Percentiles rank a stretch among this genome's conserved stretches.
Conservation (phyloP, 257 asterid genomes). For the Osmanthus fragrans region DNA sequence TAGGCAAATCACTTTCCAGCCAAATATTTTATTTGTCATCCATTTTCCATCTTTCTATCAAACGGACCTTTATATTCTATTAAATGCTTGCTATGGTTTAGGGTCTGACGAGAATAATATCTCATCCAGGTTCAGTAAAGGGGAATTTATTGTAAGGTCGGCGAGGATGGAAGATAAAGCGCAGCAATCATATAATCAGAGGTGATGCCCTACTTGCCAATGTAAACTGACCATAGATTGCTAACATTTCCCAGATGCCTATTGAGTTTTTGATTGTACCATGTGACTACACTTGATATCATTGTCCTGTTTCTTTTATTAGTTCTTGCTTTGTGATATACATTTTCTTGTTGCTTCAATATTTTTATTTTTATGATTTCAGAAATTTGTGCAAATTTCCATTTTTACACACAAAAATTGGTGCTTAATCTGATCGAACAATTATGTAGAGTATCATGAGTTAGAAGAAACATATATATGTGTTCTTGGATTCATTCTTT, state of each 20-base stretch:
- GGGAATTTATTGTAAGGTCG: conserved; percentile 69
- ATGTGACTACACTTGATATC: neutral
- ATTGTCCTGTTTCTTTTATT: neutral
- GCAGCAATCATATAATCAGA: conserved; percentile 56
- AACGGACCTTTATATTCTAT: neutral
- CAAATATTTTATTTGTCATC: no score
- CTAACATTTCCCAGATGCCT: conserved; percentile 3
- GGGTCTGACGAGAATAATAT: conserved; percentile 28
- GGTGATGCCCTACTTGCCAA: conserved; percentile 43
- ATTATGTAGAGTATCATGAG: neutral
- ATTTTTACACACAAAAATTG: neutral
- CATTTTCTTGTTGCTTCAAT: neutral
- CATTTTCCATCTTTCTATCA: no score
- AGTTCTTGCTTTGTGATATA: neutral
- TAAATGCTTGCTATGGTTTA: conserved; percentile 4
- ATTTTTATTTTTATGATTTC: neutral
- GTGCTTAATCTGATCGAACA: neutral
- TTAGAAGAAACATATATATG: no score
- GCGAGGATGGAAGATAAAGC: conserved; percentile 73
- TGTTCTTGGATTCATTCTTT: neutral
- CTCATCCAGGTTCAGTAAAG: conserved; percentile 61
- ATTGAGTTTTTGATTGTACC: neutral
- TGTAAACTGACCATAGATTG: conserved; percentile 16
- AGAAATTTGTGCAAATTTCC: neutral
- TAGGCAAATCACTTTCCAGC: no score